Evolutionary conservation across 306 rosid genomes (phyloP).

Genomic region (Cicer arietinum): DNA sequence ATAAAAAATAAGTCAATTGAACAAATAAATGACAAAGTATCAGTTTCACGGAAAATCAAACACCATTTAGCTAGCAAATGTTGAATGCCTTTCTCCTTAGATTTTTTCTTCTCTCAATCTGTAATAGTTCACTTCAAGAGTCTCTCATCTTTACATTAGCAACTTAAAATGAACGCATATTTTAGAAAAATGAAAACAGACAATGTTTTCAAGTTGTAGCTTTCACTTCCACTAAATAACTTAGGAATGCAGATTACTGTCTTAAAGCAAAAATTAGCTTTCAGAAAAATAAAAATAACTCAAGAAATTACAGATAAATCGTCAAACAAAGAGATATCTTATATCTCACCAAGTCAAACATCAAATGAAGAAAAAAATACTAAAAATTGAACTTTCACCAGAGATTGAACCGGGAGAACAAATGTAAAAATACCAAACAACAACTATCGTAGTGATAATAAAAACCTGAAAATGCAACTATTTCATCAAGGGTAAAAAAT

Average conservation of each 20-base stretch:
- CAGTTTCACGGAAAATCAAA: not conserved
- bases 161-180: too few species aligned
- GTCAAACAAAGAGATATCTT: conserved; percentile 28
- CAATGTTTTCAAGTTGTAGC: not conserved
- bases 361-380: not conserved
- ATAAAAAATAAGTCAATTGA: conserved; percentile 26
- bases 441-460: not conserved
- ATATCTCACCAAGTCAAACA: conserved; percentile 43
- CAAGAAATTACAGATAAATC: not conserved
- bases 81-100: not conserved
- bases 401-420: conserved; percentile 21
- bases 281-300: not conserved
- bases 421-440: not conserved
- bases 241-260: not conserved
- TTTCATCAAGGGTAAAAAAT: conserved; percentile 39
- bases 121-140: too few species aligned
- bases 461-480: conserved; percentile 27
- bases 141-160: too few species aligned
- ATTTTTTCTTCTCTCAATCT: not conserved
- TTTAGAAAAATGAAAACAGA: not conserved
- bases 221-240: conserved; percentile 12
- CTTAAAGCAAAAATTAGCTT: not conserved
- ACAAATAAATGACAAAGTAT: conserved; percentile 34
- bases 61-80: conserved; percentile 3
- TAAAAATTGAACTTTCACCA: conserved; percentile 26